phyloP scores from a whole-genome alignment of 176 grass and related monocot species.

The Oryza longistaminata region DNA sequence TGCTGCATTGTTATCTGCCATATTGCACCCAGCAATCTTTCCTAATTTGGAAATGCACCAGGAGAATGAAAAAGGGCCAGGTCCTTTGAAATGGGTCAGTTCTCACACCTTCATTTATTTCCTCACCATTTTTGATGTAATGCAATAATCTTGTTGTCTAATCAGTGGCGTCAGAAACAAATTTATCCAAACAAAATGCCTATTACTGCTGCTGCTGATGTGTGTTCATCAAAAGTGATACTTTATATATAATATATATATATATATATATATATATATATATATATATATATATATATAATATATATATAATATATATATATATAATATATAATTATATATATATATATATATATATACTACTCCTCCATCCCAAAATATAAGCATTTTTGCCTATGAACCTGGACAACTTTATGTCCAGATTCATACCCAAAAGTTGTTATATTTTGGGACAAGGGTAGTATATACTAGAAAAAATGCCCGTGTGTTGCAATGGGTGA shows the following conservation, averaged over 20 bases:
- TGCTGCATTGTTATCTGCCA: conserved; percentile 79
- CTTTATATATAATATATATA: neutral
- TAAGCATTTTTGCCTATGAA: no score
- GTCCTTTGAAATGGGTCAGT: conserved; percentile 96
- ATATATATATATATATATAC: no score
- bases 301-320: no score
- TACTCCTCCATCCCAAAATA: no score
- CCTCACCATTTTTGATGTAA: neutral
- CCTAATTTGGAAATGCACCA: conserved; percentile 73
- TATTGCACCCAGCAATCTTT: conserved; percentile 80
- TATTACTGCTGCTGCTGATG: conserved; percentile 22
- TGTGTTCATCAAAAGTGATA: conserved; percentile 21
- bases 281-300: neutral
- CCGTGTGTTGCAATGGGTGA: no score
- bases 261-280: no score
- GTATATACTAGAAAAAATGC: no score
- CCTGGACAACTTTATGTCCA: no score
- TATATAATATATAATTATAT: neutral
- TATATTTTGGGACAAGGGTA: no score
- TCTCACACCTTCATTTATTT: conserved; percentile 23
- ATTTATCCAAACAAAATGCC: neutral
- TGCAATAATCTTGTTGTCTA: conserved; percentile 13
- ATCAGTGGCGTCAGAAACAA: neutral
- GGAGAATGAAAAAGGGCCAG: conserved; percentile 53
- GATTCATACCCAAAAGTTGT: no score